These are phyloP conservation scores for Trichoderma atroviride DNA, from an alignment of 2,329 filamentous ascomycete species.

Conservation along the genomic window DNA sequence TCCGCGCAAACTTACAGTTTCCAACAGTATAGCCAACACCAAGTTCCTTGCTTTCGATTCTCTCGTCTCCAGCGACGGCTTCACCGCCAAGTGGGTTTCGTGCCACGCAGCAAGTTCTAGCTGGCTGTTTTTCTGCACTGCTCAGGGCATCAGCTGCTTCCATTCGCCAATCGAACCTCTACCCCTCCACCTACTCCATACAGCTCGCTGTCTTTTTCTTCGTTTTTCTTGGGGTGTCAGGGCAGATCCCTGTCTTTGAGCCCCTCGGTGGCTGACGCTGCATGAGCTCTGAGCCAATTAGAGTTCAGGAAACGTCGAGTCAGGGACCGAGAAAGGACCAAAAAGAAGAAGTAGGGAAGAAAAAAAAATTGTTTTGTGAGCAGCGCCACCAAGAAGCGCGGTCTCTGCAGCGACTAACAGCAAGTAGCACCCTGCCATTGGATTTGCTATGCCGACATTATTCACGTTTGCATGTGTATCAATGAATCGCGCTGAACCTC, in stretches of 20 bases:
- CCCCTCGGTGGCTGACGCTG: constrained; percentile 4
- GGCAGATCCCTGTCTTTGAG: constrained; percentile 8
- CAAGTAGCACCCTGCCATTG: neutral
- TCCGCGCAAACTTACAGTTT: neutral
- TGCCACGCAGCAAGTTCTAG: neutral
- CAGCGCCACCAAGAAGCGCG: neutral
- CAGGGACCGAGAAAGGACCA: neutral
- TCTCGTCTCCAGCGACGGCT: neutral
- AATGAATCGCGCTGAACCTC: neutral
- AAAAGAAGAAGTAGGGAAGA: neutral
- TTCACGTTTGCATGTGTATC: neutral
- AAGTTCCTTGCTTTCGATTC: neutral
- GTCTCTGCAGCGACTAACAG: neutral
- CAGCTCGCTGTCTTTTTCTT: neutral
- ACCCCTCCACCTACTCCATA: constrained; percentile 1
- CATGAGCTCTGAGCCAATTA: constrained; percentile 4
- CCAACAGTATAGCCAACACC: neutral
- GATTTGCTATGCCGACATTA: neutral
- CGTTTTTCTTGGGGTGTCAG: neutral
- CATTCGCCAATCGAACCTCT: constrained; percentile 4
- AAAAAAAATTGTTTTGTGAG: constrained; percentile 6
- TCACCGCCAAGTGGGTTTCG: constrained; percentile 17
- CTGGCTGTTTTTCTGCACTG: neutral
- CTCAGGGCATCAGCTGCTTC: neutral
- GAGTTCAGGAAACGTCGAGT: neutral